Conservation (phyloP, 1,284 basidiomycete species). For the Tranzscheliella williamsii region DNA sequence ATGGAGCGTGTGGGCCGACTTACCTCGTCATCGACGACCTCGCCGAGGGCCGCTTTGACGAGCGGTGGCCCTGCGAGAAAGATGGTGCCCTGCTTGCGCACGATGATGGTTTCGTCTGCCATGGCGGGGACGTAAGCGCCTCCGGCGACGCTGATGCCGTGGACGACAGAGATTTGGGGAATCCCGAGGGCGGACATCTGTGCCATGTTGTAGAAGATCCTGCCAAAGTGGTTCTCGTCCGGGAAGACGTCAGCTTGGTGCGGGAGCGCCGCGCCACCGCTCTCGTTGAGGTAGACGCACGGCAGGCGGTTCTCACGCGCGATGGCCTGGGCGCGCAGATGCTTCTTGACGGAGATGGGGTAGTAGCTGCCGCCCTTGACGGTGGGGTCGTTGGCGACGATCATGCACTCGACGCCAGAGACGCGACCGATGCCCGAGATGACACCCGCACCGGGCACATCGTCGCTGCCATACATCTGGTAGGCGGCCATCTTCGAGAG, state of each 20-base stretch:
- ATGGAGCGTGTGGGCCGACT: too few relatives aligned
- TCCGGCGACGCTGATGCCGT: slow-evolving; percentile 87
- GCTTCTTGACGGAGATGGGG: slow-evolving; percentile 93
- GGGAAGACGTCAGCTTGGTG: slow-evolving; percentile 89
- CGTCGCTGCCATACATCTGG: slow-evolving; percentile 77
- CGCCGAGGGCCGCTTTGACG: slow-evolving; percentile 92
- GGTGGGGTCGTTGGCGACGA: slow-evolving; percentile 84
- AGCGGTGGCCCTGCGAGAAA: slow-evolving; percentile 95
- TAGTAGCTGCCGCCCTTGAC: slow-evolving; percentile 64
- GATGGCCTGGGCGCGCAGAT: slow-evolving; percentile 88
- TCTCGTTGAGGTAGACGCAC: slow-evolving; percentile 91
- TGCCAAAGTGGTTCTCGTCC: slow-evolving; percentile 88
- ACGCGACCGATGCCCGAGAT: slow-evolving; percentile 85
- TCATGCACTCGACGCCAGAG: slow-evolving; percentile 77
- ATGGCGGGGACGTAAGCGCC: slow-evolving; percentile 94
- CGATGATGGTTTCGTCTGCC: slow-evolving; percentile 89
- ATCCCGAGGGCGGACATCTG: slow-evolving; percentile 88
- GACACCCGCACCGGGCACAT: slow-evolving; percentile 83
- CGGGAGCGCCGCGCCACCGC: slow-evolving; percentile 87
- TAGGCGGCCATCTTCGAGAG: slow-evolving; percentile 83
- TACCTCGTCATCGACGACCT: slow-evolving; percentile 89
- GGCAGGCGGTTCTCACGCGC: slow-evolving; percentile 86
- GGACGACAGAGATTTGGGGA: slow-evolving; percentile 88
- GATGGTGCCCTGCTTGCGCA: slow-evolving; percentile 87
- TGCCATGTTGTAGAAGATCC: slow-evolving; percentile 97